Base-by-base conservation (phyloP, 805 yeast species). In the Candida railenensis region DNA sequence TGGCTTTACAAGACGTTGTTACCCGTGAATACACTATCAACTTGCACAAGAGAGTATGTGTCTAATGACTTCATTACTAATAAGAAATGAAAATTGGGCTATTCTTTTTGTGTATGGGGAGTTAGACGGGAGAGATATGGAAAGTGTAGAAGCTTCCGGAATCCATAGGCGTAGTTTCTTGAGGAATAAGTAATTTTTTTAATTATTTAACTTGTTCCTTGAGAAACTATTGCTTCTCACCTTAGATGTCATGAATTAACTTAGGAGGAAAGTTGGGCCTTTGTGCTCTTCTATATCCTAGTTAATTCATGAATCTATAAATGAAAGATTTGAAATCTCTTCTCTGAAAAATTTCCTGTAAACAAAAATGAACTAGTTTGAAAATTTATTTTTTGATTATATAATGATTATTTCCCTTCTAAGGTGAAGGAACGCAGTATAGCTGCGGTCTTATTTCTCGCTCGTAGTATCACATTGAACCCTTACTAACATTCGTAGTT, bases 11-110 rank as follows among this genome's bases (percentile, higher is more conserved):
- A 82, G 98, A 94, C 91, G 97, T 90, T 79, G 97, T 94, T 79
- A 88, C 99, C 77, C 96, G 99, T 80, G 99, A 94, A 82, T 94
- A 94, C 89, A 94, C 99, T 85, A 91, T 94, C 80, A 92, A 94
- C 89, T 82, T 92, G 79, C 96, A 90, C 96, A 92, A 90, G 80
- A 90, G 98, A 82, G 96, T 89, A 86, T 74, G 95, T 87, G 21
- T 38, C 34, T 25, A 20, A 19, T 15, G n/a, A 20, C 28, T 32
- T 14, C 18, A 11, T n/a, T 4, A 18, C 20, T 30, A 38, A 32
- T 30, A 32, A 38, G n/a, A 28, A 28, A 42, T 32, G 16, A 19
- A 11, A 15, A 32, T 33, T 21, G 37, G 45, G 16, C 16, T 11
- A 22, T 9, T 7, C 44, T 34, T 20, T 15, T 7, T 42, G 45